These are phyloP conservation scores for Prunus armeniaca DNA, from an alignment of 306 rosid genomes.

Conservation along the genomic window DNA sequence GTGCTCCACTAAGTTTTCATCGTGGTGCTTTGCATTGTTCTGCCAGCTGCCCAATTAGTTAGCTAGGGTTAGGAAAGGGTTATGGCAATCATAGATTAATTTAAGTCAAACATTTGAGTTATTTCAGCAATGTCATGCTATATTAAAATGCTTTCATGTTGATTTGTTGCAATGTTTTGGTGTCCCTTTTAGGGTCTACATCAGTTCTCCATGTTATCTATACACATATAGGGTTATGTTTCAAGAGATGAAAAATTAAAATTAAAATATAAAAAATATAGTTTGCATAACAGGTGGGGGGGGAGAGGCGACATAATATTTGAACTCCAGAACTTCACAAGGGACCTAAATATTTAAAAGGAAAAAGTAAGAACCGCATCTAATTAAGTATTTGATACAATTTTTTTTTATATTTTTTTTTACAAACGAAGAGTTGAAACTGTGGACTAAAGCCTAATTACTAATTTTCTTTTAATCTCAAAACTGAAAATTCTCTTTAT, in stretches of 20 bases:
- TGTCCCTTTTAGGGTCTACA: too few relatives aligned
- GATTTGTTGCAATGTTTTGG: neutral
- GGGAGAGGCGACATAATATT: neutral
- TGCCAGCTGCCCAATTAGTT: neutral
- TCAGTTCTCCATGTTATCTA: too few relatives aligned
- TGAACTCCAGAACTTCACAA: neutral
- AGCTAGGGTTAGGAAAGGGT: neutral
- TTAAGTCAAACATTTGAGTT: neutral
- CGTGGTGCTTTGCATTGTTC: neutral
- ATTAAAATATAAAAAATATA: too few relatives aligned
- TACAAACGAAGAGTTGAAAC: neutral
- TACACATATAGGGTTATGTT: neutral
- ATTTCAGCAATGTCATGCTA: neutral
- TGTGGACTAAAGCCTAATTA: neutral
- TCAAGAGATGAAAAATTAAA: neutral
- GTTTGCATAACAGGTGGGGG: neutral
- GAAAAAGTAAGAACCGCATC: neutral
- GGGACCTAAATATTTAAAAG: neutral
- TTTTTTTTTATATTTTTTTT: neutral
- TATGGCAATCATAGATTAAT: neutral
- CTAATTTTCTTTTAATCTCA: neutral
- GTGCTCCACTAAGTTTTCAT: neutral
- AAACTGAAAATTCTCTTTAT: slow-evolving; percentile 5
- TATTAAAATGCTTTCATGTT: neutral
- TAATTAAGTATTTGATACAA: neutral